Conservation (phyloP, 305 asterid genomes). For the Rubia tinctorum region DNA sequence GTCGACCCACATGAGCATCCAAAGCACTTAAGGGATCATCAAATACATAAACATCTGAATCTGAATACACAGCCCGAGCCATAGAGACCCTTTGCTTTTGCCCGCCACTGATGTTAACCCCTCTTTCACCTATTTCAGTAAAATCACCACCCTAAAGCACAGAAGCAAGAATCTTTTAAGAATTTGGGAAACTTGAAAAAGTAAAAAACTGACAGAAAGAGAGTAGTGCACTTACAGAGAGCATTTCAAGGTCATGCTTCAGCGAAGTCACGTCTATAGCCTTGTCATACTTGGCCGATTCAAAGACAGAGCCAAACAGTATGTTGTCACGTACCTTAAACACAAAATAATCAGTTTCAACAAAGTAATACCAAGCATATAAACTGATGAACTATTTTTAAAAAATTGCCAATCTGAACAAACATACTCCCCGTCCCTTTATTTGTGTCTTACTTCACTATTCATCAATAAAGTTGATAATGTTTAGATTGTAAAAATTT, state of each 20-base stretch:
- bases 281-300: conserved; percentile 64
- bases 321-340: conserved; percentile 85
- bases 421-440: too few species aligned
- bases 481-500: too few species aligned
- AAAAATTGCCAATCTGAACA: background rate
- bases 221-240: conserved; percentile 55
- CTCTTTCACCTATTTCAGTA: conserved; percentile 99
- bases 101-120: conserved; percentile 97
- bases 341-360: conserved; percentile 9
- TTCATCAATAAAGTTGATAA: too few species aligned
- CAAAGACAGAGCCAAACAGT: conserved; percentile 74
- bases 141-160: conserved; percentile 83
- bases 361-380: background rate
- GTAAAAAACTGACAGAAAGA: background rate
- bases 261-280: conserved; percentile 79
- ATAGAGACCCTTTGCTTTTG: conserved; percentile 98
- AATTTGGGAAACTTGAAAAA: background rate
- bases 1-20: conserved; percentile 93
- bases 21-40: conserved; percentile 98
- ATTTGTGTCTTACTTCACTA: too few species aligned
- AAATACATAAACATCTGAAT: conserved; percentile 92
- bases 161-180: background rate
- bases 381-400: background rate
- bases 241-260: conserved; percentile 80
- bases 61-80: conserved; percentile 96